Evolutionary conservation across 2,329 filamentous ascomycete species (phyloP), one percentile per base, ranked within the genome.

Genomic region (Cadophora sp.): DNA sequence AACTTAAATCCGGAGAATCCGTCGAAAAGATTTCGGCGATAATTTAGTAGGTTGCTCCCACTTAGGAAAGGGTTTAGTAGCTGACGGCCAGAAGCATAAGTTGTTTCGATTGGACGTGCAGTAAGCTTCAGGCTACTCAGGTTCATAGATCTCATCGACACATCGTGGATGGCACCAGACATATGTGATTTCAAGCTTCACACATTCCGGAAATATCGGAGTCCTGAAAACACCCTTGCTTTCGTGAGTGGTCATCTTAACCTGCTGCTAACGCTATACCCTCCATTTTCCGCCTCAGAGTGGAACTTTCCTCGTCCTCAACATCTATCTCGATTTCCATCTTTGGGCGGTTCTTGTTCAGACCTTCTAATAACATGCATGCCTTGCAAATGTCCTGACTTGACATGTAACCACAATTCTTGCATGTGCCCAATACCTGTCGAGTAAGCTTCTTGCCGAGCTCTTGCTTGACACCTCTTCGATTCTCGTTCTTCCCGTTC

Each of bases 361-460:
- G 79, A 0, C 91, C 93, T 73, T 98, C 94, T 2, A 99, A 85
- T 53, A 99, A 82, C 69, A 89, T 91, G 78, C 96, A 99, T 0
- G 96, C 96, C 80, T 99, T 97, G 80, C 96, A 99, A 47, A 97
- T 87, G 36, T 88, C 87, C 79, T 99, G 96, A 74, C 94, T 97
- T 1, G 96, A 97, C 79, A 99, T 91, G 78, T 98, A 99, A 16
- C 96, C 96, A 74, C 96, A 99, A 62, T 88, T 90, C 75, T 90
- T 87, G 76, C 96, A 99, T 70, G 89, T 90, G 1, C 95, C 93
- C 72, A 97, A 85, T 16, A 89, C 89, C 78, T 95, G 92, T 74
- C 87, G 85, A n/a, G 84, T 80, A 13, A 80, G 69, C 70, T 80
- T 81, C 59, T 76, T 68, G 16, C 76, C 39, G 71, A 70, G 48